A percentile compares a stretch with the other conserved stretches of the same genome.
phyloP scores from a whole-genome alignment of 2,329 filamentous ascomycete species.

The Metarhizium album region DNA sequence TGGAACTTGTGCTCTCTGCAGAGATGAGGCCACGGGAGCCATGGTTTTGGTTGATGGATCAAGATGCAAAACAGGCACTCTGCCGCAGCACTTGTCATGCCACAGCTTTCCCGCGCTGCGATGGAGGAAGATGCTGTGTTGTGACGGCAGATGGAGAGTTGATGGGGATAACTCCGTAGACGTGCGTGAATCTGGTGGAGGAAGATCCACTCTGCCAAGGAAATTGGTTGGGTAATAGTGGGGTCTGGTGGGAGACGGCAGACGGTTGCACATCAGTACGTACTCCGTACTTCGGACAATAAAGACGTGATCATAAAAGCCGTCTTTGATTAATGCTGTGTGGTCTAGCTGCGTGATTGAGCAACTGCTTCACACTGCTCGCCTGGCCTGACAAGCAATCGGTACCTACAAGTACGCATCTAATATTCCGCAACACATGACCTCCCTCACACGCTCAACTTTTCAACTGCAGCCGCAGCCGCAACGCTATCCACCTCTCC shows the following conservation, averaged over 20 bases:
- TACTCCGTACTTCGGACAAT: neutral
- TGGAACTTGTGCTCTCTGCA: slow-evolving; percentile 32
- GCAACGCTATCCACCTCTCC: too few species aligned
- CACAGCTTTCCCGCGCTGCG: neutral
- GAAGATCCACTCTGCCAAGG: too few species aligned
- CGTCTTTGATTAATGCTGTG: neutral
- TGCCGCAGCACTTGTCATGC: neutral
- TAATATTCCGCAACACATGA: neutral
- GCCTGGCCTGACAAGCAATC: too few species aligned
- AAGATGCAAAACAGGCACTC: neutral
- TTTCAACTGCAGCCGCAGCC: slow-evolving; percentile 4
- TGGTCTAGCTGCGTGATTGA: too few species aligned
- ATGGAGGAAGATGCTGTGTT: neutral
- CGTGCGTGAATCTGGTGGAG: too few species aligned
- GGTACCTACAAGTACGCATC: too few species aligned
- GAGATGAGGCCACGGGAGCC: slow-evolving; percentile 29
- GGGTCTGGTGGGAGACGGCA: too few species aligned
- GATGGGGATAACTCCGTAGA: neutral
- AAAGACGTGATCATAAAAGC: neutral
- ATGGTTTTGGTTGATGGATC: neutral
- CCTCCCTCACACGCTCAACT: slow-evolving; percentile 3
- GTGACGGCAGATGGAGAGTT: too few species aligned
- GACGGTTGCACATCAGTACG: too few species aligned
- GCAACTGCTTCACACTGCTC: too few species aligned
- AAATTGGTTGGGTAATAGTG: too few species aligned